These are phyloP conservation scores for Yarrowia alimentaria DNA, from an alignment of 805 yeast species.

Conservation along the genomic window DNA sequence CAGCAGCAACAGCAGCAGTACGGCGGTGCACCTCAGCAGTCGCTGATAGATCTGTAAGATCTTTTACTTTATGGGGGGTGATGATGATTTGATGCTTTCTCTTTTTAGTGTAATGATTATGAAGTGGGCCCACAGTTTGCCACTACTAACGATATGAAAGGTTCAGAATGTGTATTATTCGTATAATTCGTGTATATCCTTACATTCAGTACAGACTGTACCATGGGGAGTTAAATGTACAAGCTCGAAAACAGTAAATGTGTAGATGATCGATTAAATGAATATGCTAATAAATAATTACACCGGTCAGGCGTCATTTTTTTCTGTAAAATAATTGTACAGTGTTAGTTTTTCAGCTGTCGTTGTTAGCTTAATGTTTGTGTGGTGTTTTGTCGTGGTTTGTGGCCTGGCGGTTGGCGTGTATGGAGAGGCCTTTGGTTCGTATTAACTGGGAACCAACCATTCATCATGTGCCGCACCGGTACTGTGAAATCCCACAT, in stretches of 20 bases:
- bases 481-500: too few species aligned
- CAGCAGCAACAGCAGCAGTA: constrained; percentile 25
- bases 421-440: too few species aligned
- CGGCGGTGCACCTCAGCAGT: constrained; percentile 24
- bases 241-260: too few species aligned
- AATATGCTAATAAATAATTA: constrained; percentile 16
- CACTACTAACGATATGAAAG: constrained; percentile 1
- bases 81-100: constrained; percentile 24
- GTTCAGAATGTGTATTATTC: background rate
- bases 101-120: constrained; percentile 27
- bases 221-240: too few species aligned
- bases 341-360: constrained; percentile 9
- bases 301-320: background rate
- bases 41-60: constrained; percentile 26
- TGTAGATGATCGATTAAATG: background rate
- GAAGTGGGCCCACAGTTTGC: constrained; percentile 9
- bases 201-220: too few species aligned
- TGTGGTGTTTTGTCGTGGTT: too few species aligned
- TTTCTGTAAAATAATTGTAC: background rate
- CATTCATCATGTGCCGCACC: too few species aligned
- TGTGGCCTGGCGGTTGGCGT: too few species aligned
- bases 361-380: background rate
- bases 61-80: background rate
- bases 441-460: too few species aligned
- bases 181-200: too few species aligned